Base-by-base conservation (phyloP, 176 grass and related monocot species). In the Oropetium thomaeum region DNA sequence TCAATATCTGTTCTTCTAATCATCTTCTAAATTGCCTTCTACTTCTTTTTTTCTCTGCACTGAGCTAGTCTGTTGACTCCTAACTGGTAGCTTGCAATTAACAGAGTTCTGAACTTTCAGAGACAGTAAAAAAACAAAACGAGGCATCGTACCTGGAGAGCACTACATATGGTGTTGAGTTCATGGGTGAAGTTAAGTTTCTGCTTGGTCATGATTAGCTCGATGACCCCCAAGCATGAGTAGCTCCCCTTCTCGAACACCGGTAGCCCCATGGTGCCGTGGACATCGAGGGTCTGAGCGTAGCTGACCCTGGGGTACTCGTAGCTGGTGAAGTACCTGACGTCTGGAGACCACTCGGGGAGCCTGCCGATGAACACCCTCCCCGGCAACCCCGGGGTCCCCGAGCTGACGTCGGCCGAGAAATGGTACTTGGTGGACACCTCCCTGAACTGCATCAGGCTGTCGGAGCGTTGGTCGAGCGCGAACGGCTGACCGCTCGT, bases 331-430 rank as follows among this genome's bases (percentile, higher is more conserved):
- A 95, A 99, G 81, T 70, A 88, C 2, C 81, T 86, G 58, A 99
- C 87, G 45, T 99, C 92, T 3, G 96, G 96, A n/a, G 96, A 92
- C 92, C 96, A 99, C 74, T 99, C 96, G 6, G 92, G 96, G 54
- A 94, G 62, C 76, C 61, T 87, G 52, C 87, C 85, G 14, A 95
- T 71, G 89, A 88, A 99, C 28, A 99, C 96, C 53, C 96, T 83
- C 32, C 96, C 92, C 0, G 96, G 96, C 13, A 99, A 77, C 47
- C 96, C 85, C 13, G 87, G 85, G 53, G 74, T 34, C 22, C 78
- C 80, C 0, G 87, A 85, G 15, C 20, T 41, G 17, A 86, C 84
- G 40, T 99, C 92, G 7, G 87, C 82, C 25, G 96, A 88, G 81
- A 99, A 99, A 5, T 80, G 59, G 53, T 86, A 95, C 37, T 4